A percentile compares a stretch with the other conserved stretches of the same genome.
Evolutionary conservation across 2,329 filamentous ascomycete species (phyloP).

Genomic region (Chaetomiaceae sp.): DNA sequence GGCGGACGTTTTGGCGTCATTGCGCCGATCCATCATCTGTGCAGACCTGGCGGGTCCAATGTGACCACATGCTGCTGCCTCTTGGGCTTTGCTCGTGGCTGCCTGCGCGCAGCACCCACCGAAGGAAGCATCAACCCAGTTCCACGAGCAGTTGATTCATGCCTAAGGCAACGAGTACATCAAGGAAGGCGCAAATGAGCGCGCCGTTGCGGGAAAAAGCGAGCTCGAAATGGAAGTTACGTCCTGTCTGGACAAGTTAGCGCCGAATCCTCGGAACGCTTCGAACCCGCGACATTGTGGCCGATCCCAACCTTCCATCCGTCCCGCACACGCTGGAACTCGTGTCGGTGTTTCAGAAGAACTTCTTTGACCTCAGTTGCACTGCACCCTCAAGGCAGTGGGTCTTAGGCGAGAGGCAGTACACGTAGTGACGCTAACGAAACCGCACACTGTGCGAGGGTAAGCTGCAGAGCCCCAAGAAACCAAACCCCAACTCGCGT

Average conservation of each 20-base stretch:
- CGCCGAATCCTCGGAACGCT: neutral
- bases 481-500: neutral
- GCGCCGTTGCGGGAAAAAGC: neutral
- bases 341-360: slow-evolving; percentile 5
- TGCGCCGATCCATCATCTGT: slow-evolving; percentile 18
- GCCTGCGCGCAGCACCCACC: too few relatives aligned
- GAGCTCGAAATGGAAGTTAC: slow-evolving; percentile 1
- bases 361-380: slow-evolving; percentile 2
- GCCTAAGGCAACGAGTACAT: slow-evolving; percentile 3
- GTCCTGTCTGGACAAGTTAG: neutral
- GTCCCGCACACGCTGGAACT: slow-evolving; percentile 1
- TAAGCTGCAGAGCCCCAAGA: neutral
- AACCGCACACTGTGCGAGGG: neutral
- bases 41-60: too few relatives aligned
- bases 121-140: too few relatives aligned
- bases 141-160: neutral
- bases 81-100: too few relatives aligned
- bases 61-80: too few relatives aligned
- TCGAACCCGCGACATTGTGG: neutral
- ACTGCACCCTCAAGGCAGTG: too few relatives aligned
- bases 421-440: too few relatives aligned
- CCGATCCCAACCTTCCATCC: neutral
- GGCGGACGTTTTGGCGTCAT: slow-evolving; percentile 18
- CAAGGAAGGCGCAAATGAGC: neutral
- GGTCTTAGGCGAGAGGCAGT: too few relatives aligned